Base-by-base conservation (phyloP, 768 basidiomycete species). In the Podaxis sp. region DNA sequence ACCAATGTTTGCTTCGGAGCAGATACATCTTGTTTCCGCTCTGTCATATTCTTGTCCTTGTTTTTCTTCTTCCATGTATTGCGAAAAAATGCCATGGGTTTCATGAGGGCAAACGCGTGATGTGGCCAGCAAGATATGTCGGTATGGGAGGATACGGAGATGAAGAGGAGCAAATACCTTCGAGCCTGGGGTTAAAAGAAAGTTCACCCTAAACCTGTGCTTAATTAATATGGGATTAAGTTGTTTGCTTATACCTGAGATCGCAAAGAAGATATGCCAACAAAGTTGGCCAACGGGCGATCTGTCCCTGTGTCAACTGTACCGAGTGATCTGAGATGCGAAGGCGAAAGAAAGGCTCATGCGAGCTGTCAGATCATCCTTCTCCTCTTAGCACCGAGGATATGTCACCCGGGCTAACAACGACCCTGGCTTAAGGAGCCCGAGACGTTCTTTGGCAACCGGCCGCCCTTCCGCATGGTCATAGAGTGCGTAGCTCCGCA, bases 21-120 rank as follows among this genome's bases (percentile, higher is more conserved):
- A 55, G 40, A 48, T 44, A 40, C 22, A 44, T 57, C 48, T 26
- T 28, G 30, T 38, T 63, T 63, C 24, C 46, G 26, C 54, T 62
- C 38, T 15, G 61, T 17, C 48, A 15, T 39, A 30, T 49, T 17
- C 39, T 52, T 57, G 63, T 53, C 61, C 48, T 63, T 63, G 40
- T 73, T 74, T 68, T 72, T 76, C 67, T 72, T 80, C 66, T 68
- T 74, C 77, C 78, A 80, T 12, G 74, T 68, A 55, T 73, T 76
- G 54, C 76, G 76, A 57, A 81, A 68, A 66, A 81, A 76, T 4
- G 75, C 70, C 15, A 78, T 64, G 13, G 75, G 68, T 67, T 80
- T 80, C 80, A 80, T 80, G 63, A 52, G 57, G 42, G 57, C 51
- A 55, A 51, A 38, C 30, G 60, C 59, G 52, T 33, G 63, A 26